Evolutionary conservation across 2,329 filamentous ascomycete species (phyloP).

Genomic region (Beauveria bassiana): DNA sequence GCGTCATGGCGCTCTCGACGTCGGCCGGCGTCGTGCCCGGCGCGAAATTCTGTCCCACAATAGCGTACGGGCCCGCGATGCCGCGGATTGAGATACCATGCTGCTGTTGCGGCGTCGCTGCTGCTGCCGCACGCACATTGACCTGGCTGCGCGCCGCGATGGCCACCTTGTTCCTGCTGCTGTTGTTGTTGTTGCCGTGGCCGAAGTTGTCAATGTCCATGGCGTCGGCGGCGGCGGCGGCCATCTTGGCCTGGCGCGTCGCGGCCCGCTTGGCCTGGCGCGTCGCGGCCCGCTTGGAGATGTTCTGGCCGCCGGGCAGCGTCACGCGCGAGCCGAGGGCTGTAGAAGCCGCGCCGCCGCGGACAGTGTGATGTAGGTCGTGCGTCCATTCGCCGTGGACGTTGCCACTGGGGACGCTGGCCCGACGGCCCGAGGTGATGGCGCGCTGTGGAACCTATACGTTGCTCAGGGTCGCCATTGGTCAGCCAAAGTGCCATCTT

Average conservation of each 20-base stretch:
- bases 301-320: constrained; percentile 27
- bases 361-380: constrained; percentile 51
- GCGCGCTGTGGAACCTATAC: constrained; percentile 17
- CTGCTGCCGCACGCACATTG: constrained; percentile 17
- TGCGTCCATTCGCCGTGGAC: constrained; percentile 65
- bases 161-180: constrained; percentile 11
- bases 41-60: constrained; percentile 76
- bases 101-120: constrained; percentile 10
- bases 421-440: constrained; percentile 20
- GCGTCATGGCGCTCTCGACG: constrained; percentile 74
- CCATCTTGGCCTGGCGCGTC: constrained; percentile 30
- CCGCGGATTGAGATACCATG: constrained; percentile 63
- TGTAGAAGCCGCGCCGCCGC: constrained; percentile 22
- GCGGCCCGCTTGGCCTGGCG: constrained; percentile 21
- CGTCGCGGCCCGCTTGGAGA: constrained; percentile 20
- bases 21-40: constrained; percentile 74
- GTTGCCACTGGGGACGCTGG: constrained; percentile 38
- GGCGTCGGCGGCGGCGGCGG: constrained; percentile 34
- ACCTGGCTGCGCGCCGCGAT: constrained; percentile 16
- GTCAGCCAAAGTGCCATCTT: not conserved
- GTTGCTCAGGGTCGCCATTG: not conserved
- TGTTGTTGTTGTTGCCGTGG: constrained; percentile 16
- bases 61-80: constrained; percentile 61
- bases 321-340: constrained; percentile 42
- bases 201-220: constrained; percentile 23